Conservation (phyloP, 2,329 filamentous ascomycete species). For the Phialophora verrucosa region DNA sequence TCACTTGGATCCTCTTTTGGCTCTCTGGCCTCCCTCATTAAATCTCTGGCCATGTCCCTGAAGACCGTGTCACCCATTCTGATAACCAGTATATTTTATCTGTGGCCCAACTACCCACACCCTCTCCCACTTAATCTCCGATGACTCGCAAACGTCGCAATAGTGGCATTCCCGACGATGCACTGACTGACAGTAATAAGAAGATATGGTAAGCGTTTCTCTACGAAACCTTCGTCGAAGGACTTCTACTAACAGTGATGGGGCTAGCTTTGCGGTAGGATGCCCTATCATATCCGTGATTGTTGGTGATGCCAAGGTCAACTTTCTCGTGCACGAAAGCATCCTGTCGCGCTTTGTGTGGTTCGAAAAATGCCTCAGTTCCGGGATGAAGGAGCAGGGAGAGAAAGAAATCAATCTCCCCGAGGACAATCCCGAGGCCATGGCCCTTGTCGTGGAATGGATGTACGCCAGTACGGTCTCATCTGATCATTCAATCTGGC, state of each 20-base stretch:
- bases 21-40: neutral
- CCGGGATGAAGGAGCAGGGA: neutral
- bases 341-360: constrained; percentile 2
- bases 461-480: neutral
- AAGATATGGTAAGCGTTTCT: neutral
- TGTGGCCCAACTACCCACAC: too few relatives aligned
- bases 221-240: neutral
- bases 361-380: neutral
- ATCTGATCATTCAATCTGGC: neutral
- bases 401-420: neutral
- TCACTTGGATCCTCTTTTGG: neutral
- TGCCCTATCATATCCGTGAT: neutral
- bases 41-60: neutral
- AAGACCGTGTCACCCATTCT: too few relatives aligned
- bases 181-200: neutral
- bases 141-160: too few relatives aligned
- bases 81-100: too few relatives aligned
- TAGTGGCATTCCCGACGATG: too few relatives aligned
- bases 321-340: neutral
- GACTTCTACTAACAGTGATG: neutral
- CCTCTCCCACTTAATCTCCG: too few relatives aligned
- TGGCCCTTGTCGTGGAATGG: neutral
- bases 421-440: neutral
- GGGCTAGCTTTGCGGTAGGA: neutral
- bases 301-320: neutral